Evolutionary conservation across 1,284 basidiomycete species (phyloP), one percentile per base, ranked within the genome.

Genomic region (Stygiomarasmius scandens): DNA sequence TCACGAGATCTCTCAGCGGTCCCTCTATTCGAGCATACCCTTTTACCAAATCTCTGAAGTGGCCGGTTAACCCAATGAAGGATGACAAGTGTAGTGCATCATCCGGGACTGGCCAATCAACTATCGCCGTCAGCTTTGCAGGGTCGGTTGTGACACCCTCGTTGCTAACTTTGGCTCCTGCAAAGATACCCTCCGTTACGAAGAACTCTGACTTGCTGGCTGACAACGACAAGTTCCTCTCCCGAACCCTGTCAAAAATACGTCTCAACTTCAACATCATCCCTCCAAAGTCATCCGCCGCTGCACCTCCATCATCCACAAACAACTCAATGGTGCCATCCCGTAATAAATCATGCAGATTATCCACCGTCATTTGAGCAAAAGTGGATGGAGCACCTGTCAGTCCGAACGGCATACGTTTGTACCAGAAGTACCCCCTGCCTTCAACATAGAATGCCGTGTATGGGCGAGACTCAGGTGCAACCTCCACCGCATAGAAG

Each of bases 381-480:
- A 77, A 78, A 0, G 64, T 68, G 1, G 71, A 71, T 23, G 77
- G 77, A 6, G 71, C 74, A 2, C 75, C 77, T 6, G 76, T 78
- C 1, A 77, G 56, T 0, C 77, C 74, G 54, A 77, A 77, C 0
- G 74, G 77, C 74, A 79, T 76, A 0, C 68, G 55, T 2, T 53
- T 51, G 60, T 74, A 77, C 41, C 63, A 63, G 54, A 71, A 74
- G 53, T 72, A 75, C 1, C 77, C 78, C 19, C 66, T 50, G 0
- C 77, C 76, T 58, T 75, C 72, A 0, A 78, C 64, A 52, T 74
- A 76, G 60, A 77, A 76, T 16, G 63, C 65, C 0, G 70, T 65
- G 52, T 76, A 79, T 10, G 71, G 72, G 43, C 66, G 63, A 2
- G 64, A 63, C 2, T 69, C 69, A 22, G 63, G 54, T 1, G 54